Percentiles rank a stretch among this genome's conserved stretches.
Evolutionary conservation across 1,284 basidiomycete species (phyloP).

Genomic region (Wallemia hederae): DNA sequence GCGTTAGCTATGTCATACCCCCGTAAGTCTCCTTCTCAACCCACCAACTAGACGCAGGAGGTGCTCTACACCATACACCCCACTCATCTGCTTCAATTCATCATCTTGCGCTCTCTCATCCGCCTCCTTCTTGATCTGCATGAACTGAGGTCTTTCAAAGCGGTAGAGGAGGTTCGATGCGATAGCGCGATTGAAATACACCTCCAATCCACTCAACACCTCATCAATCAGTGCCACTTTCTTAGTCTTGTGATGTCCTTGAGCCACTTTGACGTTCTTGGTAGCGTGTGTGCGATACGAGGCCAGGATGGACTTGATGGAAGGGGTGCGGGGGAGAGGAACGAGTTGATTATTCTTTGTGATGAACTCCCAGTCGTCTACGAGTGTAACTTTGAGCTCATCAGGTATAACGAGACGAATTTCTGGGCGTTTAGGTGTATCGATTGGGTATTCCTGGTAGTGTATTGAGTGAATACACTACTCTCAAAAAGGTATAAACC

Average conservation of each 20-base stretch:
- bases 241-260: constrained; percentile 17
- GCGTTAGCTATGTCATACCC: not conserved
- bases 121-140: constrained; percentile 37
- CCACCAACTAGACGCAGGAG: constrained; percentile 65
- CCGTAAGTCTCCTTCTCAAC: constrained; percentile 11
- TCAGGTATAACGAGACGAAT: constrained; percentile 78
- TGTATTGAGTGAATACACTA: not conserved
- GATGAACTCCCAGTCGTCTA: constrained; percentile 93
- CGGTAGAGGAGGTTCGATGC: constrained; percentile 77
- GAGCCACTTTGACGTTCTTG: not conserved
- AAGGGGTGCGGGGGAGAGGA: constrained; percentile 50
- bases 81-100: constrained; percentile 56
- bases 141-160: constrained; percentile 77
- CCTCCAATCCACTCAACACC: constrained; percentile 57
- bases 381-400: constrained; percentile 54
- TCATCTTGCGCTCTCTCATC: constrained; percentile 31
- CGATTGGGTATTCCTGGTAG: not conserved
- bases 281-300: not conserved
- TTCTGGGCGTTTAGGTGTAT: constrained; percentile 37
- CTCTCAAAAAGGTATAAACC: not conserved
- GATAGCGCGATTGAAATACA: constrained; percentile 76
- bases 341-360: constrained; percentile 86
- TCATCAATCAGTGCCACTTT: constrained; percentile 34
- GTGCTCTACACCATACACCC: constrained; percentile 84
- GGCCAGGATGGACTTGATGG: constrained; percentile 1